A percentile compares a stretch with the other conserved stretches of the same genome.
Conservation (phyloP, 257 asterid genomes). For the Salvia rosmarinus region DNA sequence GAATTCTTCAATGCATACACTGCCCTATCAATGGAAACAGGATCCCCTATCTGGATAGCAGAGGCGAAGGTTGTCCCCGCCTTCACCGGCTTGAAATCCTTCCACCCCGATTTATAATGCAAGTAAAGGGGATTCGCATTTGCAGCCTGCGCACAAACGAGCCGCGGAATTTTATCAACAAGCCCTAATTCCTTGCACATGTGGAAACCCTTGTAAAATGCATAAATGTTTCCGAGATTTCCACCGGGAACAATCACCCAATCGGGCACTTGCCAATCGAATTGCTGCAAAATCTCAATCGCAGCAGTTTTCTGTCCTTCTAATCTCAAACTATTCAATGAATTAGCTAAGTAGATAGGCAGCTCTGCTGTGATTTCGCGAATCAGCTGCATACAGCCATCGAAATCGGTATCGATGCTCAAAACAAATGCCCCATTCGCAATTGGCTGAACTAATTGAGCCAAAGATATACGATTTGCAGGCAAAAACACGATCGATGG, state of each 20-base stretch:
- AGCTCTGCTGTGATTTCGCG: conserved; percentile 81
- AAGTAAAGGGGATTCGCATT: conserved; percentile 81
- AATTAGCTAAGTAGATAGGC: conserved; percentile 83
- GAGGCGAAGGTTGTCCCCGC: conserved; percentile 86
- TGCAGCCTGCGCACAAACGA: conserved; percentile 90
- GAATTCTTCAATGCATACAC: conserved; percentile 67
- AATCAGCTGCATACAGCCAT: conserved; percentile 90
- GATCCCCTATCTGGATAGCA: conserved; percentile 91
- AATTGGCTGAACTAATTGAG: conserved; percentile 85
- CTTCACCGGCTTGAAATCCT: conserved; percentile 73
- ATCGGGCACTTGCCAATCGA: conserved; percentile 89
- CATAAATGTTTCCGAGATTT: conserved; percentile 80
- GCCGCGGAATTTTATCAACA: conserved; percentile 74
- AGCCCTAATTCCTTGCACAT: conserved; percentile 91
- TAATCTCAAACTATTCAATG: conserved; percentile 72
- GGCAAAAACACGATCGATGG: conserved; percentile 82
- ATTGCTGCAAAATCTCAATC: conserved; percentile 81
- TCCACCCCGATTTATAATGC: conserved; percentile 76
- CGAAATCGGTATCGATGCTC: conserved; percentile 86
- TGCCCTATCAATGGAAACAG: conserved; percentile 85
- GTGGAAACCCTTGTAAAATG: conserved; percentile 79
- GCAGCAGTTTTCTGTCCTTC: conserved; percentile 96
- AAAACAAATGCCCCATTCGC: conserved; percentile 90
- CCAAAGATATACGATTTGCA: conserved; percentile 67
- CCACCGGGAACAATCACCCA: conserved; percentile 96